Base-by-base conservation (phyloP, 2,329 filamentous ascomycete species). In the Fusarium goolgardi region DNA sequence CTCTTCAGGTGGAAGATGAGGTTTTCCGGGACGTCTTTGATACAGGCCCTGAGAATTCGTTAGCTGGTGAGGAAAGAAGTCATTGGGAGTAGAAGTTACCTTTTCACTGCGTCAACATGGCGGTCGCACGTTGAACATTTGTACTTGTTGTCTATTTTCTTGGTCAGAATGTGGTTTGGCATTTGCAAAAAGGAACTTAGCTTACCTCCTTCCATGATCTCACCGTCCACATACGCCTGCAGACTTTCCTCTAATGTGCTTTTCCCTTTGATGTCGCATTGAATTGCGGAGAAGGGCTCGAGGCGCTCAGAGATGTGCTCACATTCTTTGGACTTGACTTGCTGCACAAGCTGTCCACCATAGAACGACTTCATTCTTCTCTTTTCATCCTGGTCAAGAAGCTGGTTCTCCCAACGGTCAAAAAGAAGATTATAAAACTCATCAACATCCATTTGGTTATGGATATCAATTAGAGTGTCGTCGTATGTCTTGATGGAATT, bases 381-480 rank as follows among this genome's bases (percentile, higher is more conserved):
- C 78, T 92, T 97, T 34, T 88, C 87, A n/a, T 88, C 84, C 3
- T 83, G 79, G 12, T 86, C 85, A 20, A 86, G 78, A 68, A 98
- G 88, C 73, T 97, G 93, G 11, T 88, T 87, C 76, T 99, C 96
- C 87, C 94, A 94, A 27, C 94, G 88, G 77, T 97, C 94, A 72
- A 98, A 96, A 0, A 99, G 85, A 6, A 97, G 85, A 73, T 96
- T 97, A 81, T 96, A 98, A 76, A 98, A 99, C 76, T 97, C 94
- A 71, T 98, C 96, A 7, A 97, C 96, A 76, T 99, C 96, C 93
- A 99, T 98, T 78, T 99, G 96, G 61, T 92, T 88, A 57, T 90
- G 88, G 27, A 96, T 90, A 77, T 98, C 94, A 66, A 99, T 96
- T 18, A 87, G 84, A 3, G 89, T 86, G 59, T 94, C 91, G 35